Evolutionary conservation across 1,139 yeast genomes (phyloP), one percentile per base, ranked within the genome.

Genomic region (Candida pseudocylindracea): DNA sequence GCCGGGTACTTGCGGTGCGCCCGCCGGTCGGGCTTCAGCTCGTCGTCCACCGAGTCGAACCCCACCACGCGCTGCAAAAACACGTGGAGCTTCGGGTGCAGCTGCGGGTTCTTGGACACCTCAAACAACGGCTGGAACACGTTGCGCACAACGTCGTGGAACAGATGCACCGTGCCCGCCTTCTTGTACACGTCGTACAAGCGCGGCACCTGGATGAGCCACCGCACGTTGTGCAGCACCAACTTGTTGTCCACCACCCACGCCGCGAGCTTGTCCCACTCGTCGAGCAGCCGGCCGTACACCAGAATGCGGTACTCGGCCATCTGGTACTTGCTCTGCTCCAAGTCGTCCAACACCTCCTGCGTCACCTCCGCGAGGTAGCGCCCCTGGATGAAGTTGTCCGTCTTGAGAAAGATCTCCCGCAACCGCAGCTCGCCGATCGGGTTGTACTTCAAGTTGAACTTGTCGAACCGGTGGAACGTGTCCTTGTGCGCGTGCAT

Each of bases 401-500:
- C 96, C 1, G 98, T 88, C 53, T 88, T 91, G 45, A 91, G 61
- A 50, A 91, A 91, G 35, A 91, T 88, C 49, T 88, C 96, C 53
- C 98, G 70, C 49, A 91, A 59, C 52, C 98, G 73, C 13, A 96
- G 85, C 55, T 88, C 98, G 20, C 99, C 99, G 45, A 91, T 78
- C 13, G 99, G 99, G 46, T 91, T 91, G 57, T 91, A 91, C 53
- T 91, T 91, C 55, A 91, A 63, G 51, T 91, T 91, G 63, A 91
- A 91, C 54, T 91, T 91, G 54, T 91, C 99, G 48, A 91, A 91
- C 45, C 98, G 67, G 53, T 91, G 98, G 65, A 91, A 91, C 0
- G 96, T 76, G 48, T 91, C 98, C 39, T 88, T 80, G 51, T 91
- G 98, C 3, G 99, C 95, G 53, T 91, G 99, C 99, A 91, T 91